Percentiles rank a stretch among this genome's conserved stretches.
Evolutionary conservation across 176 grass and related monocot genomes (phyloP).

Genomic region (Elymus sibiricus): DNA sequence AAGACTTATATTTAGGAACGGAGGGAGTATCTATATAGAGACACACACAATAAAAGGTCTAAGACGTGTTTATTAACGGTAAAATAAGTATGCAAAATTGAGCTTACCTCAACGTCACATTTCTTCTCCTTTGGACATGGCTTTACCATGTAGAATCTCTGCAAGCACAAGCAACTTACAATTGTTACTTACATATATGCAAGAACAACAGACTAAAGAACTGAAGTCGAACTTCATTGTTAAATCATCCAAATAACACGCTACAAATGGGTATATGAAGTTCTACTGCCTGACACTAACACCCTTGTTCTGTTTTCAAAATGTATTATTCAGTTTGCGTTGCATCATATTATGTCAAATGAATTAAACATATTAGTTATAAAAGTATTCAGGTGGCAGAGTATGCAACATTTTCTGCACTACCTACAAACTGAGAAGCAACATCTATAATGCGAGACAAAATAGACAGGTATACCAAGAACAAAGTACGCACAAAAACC

Average conservation of each 20-base stretch:
- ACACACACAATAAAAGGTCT: too few relatives aligned
- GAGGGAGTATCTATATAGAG: too few relatives aligned
- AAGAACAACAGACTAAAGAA: not conserved
- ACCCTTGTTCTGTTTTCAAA: conserved; percentile 16
- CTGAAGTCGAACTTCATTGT: not conserved
- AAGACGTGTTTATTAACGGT: not conserved
- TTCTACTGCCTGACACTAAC: not conserved
- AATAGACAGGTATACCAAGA: conserved; percentile 8
- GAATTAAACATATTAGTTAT: not conserved
- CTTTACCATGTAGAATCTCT: conserved; percentile 99
- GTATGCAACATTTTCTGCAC: not conserved
- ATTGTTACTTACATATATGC: conserved; percentile 4
- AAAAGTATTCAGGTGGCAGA: not conserved
- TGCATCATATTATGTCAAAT: not conserved
- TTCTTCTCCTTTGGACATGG: conserved; percentile 97
- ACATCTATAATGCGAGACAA: not conserved
- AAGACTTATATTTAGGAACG: too few relatives aligned
- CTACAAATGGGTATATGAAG: not conserved
- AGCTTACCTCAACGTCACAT: conserved; percentile 92
- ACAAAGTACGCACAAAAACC: not conserved
- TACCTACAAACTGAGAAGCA: not conserved
- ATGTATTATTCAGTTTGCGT: not conserved
- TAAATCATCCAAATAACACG: conserved; percentile 18
- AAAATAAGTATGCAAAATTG: not conserved
- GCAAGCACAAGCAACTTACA: conserved; percentile 18